Conservation (phyloP, 805 yeast genomes). For the Danielozyma ontarioensis region DNA sequence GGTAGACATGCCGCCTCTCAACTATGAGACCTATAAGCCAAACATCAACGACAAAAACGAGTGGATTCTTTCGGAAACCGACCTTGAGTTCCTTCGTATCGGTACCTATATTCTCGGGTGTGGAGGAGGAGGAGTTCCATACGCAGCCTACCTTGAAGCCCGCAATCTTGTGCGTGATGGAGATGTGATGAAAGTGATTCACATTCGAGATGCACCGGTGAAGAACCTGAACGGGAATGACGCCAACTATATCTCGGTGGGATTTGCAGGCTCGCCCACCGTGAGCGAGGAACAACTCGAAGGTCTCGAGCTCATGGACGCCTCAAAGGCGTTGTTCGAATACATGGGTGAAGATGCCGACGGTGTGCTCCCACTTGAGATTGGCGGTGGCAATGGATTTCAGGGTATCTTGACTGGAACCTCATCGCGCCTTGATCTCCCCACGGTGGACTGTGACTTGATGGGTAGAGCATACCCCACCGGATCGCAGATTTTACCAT, state of each 20-base stretch:
- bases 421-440: constrained; percentile 17
- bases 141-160: constrained; percentile 30
- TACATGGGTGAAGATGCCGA: constrained; percentile 24
- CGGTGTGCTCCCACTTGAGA: constrained; percentile 33
- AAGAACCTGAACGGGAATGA: constrained; percentile 2
- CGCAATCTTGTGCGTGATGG: constrained; percentile 31
- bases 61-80: constrained; percentile 38
- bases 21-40: constrained; percentile 23
- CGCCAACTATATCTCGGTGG: constrained; percentile 26
- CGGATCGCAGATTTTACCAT: constrained; percentile 35
- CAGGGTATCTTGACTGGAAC: constrained; percentile 16
- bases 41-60: constrained; percentile 15
- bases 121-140: constrained; percentile 51
- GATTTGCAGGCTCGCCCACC: constrained; percentile 41
- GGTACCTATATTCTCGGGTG: constrained; percentile 48
- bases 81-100: constrained; percentile 34
- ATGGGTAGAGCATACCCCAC: constrained; percentile 50
- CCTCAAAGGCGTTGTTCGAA: constrained; percentile 22
- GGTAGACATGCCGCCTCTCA: constrained; percentile 1
- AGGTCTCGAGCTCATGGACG: constrained; percentile 31
- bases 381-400: constrained; percentile 42
- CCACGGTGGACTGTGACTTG: constrained; percentile 34
- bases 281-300: constrained; percentile 39
- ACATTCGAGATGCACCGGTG: constrained; percentile 19
- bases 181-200: constrained; percentile 27